These are phyloP conservation scores for Cladosporium sp. DNA, from an alignment of 2,329 filamentous ascomycete species.

Conservation along the genomic window DNA sequence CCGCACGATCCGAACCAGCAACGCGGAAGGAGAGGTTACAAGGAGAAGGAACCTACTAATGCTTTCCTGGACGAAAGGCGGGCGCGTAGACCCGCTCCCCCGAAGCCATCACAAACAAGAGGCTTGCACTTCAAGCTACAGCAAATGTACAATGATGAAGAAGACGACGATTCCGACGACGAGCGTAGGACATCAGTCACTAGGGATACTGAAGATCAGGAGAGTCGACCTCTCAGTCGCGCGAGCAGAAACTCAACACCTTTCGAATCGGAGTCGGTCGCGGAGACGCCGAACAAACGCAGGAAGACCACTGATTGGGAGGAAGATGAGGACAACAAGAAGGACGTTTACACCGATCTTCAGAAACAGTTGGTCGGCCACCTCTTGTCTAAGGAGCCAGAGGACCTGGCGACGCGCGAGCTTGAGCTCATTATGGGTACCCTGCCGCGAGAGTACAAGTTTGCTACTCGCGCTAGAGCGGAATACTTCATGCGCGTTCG, in stretches of 20 bases:
- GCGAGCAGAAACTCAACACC: slow-evolving; percentile 51
- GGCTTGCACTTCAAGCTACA: slow-evolving; percentile 77
- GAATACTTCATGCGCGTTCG: slow-evolving; percentile 70
- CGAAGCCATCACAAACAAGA: slow-evolving; percentile 61
- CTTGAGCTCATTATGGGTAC: slow-evolving; percentile 53
- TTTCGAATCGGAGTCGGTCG: slow-evolving; percentile 47
- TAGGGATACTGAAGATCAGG: slow-evolving; percentile 78
- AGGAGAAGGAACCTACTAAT: slow-evolving; percentile 36
- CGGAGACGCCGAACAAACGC: slow-evolving; percentile 41
- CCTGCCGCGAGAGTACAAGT: slow-evolving; percentile 55
- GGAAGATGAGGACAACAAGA: slow-evolving; percentile 41
- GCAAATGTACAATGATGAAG: slow-evolving; percentile 66
- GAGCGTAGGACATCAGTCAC: slow-evolving; percentile 62
- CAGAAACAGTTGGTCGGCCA: slow-evolving; percentile 46
- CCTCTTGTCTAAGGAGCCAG: slow-evolving; percentile 57
- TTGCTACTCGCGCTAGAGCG: slow-evolving; percentile 70
- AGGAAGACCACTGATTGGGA: slow-evolving; percentile 42
- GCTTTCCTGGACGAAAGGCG: slow-evolving; percentile 56
- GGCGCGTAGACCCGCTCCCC: slow-evolving; percentile 50
- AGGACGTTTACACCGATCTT: slow-evolving; percentile 44
- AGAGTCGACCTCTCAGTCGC: slow-evolving; percentile 75
- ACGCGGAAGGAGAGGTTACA: slow-evolving; percentile 34
- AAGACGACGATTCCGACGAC: slow-evolving; percentile 69
- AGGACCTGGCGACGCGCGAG: slow-evolving; percentile 60
- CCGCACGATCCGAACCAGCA: slow-evolving; percentile 42